A percentile compares a stretch with the other conserved stretches of the same genome.
These are phyloP conservation scores for Hypoxylon sp. DNA, from an alignment of 2,329 filamentous ascomycete genomes.

Conservation along the genomic window DNA sequence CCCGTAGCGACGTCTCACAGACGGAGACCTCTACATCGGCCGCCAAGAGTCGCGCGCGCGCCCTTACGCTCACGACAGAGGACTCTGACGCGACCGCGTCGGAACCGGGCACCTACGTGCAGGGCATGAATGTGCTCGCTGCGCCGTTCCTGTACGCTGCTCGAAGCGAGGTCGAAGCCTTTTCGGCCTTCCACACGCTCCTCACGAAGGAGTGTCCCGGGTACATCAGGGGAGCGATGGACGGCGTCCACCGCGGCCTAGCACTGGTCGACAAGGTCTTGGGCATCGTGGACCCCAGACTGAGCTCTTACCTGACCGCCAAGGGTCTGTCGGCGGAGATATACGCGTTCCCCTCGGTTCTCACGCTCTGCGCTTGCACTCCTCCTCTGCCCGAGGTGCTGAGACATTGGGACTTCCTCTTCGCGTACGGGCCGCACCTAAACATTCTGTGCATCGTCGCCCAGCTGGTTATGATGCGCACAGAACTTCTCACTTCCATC, in stretches of 20 bases:
- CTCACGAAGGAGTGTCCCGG: constrained; percentile 89
- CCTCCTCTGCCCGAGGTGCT: constrained; percentile 93
- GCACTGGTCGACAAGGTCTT: constrained; percentile 91
- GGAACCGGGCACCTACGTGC: constrained; percentile 88
- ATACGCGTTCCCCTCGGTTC: constrained; percentile 93
- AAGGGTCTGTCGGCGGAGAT: constrained; percentile 93
- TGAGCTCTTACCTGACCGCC: constrained; percentile 82
- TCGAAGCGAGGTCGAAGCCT: constrained; percentile 93
- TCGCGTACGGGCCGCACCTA: constrained; percentile 92
- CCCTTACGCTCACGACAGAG: constrained; percentile 68
- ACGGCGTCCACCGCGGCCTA: constrained; percentile 92
- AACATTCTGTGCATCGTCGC: constrained; percentile 97
- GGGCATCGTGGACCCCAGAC: constrained; percentile 87
- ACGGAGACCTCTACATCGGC: constrained; percentile 54
- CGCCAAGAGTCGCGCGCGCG: constrained; percentile 61
- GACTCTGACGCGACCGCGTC: constrained; percentile 66
- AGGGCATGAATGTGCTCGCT: constrained; percentile 98
- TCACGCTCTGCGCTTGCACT: constrained; percentile 95
- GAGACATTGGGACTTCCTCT: constrained; percentile 94
- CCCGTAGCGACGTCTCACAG: constrained; percentile 50
- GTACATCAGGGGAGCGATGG: constrained; percentile 96
- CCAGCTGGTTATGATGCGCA: constrained; percentile 87
- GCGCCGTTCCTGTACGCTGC: constrained; percentile 96
- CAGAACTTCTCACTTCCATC: constrained; percentile 81
- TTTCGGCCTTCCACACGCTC: constrained; percentile 86